phyloP scores from a whole-genome alignment of 2,329 filamentous ascomycete species.

The Ophiostoma himal-ulmi region DNA sequence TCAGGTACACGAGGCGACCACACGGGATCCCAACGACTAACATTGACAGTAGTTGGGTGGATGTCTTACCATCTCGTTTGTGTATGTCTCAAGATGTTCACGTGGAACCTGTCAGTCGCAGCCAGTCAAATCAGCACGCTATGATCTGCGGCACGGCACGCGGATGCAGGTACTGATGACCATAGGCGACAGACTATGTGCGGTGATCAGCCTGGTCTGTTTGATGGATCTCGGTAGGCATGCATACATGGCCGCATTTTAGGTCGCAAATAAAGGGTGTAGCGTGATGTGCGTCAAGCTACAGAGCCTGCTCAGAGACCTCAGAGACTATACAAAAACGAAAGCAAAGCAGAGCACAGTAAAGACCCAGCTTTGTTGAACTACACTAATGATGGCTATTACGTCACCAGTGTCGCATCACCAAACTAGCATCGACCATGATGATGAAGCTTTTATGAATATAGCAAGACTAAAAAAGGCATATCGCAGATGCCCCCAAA shows the following conservation, averaged over 20 bases:
- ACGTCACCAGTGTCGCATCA: not conserved
- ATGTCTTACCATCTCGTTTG: not conserved
- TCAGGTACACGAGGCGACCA: not conserved
- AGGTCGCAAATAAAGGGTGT: not conserved
- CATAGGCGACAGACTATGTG: not conserved
- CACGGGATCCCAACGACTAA: not conserved
- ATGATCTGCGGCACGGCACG: not conserved
- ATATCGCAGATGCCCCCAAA: not conserved
- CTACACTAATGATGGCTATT: not conserved
- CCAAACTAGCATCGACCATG: not conserved
- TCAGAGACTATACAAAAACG: not conserved
- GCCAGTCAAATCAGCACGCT: not conserved
- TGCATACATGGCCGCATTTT: not conserved
- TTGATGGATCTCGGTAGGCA: not conserved
- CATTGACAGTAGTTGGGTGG: not conserved
- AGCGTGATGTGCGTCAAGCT: not conserved
- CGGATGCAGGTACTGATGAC: conserved; percentile 10
- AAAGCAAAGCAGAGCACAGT: not conserved
- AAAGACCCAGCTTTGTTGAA: too few relatives aligned
- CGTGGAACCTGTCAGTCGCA: conserved; percentile 7
- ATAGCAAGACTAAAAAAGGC: accelerated
- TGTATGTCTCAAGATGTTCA: not conserved
- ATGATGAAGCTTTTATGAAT: not conserved
- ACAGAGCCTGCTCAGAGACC: not conserved
- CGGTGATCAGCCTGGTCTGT: not conserved